Base-by-base conservation (phyloP, 441 rosid genomes). In the Adansonia gregorii region DNA sequence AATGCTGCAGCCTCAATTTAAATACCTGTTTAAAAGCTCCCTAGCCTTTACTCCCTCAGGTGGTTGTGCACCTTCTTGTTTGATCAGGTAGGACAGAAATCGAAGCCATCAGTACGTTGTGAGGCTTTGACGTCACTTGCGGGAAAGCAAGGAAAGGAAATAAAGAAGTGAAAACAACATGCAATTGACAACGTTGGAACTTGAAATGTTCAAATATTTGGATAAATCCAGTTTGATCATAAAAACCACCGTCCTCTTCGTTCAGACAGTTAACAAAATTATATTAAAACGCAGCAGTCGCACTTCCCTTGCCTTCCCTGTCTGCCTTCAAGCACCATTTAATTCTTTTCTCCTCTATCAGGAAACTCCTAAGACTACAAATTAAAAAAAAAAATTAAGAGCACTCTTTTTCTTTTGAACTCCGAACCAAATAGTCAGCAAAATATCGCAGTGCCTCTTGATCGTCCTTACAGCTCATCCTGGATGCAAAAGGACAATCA, bases 381-480 rank as follows among this genome's bases (percentile, higher is more conserved):
- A 20, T 46, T 66, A 52, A 60, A 43, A 78, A 64, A 43, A 74
- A 52, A 35, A 52, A 81, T 60, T 41, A 72, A 52, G 76, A 81
- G 78, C 76, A 64, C 45, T 54, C 51, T 59, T 2, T 11, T 46
- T 68, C 51, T 2, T 11, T 39, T 74, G 58, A 9, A 63, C 78
- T 56, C 76, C 74, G 20, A 39, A 59, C 27, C 10, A 46, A 76
- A 43, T 56, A 4, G 5, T 66, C 48, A 17, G 43, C 31, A 51
- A 60, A 67, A 46, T 54, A 10, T 6, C 15, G 71, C 10, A 49
- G 52, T 8, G 64, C 71, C 71, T 39, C 17, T 73, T 19, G 49
- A 3, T 35, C 39, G 39, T 35, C 41, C 83, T 83, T 86, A 94
- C 59, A 94, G 94, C 88, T 94, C 98, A 77, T 94, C 98, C 97